Base-by-base conservation (phyloP, 805 yeast genomes). In the Spathaspora passalidarum region DNA sequence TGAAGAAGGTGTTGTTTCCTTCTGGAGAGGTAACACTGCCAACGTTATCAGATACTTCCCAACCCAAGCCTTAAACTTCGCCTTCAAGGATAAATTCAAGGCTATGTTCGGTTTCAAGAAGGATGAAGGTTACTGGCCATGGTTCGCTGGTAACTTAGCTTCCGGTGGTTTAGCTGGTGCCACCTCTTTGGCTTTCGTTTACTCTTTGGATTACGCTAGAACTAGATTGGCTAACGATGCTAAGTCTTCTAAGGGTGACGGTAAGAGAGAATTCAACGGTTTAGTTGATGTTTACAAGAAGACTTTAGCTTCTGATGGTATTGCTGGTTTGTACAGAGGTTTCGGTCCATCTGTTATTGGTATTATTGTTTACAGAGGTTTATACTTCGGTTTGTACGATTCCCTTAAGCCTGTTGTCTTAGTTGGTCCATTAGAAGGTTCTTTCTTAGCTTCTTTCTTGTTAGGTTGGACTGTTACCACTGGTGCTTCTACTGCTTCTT, bases 11-110 rank as follows among this genome's bases (percentile, higher is more conserved):
- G 66, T 87, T 55, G 80, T 76, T 59, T 77, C 97, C 55, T 89
- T 90, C 92, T 90, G 97, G 97, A 86, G 97, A 86, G 97, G 97
- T 83, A 90, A 90, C 91, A 91, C 97, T 58, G 97, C 97, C 66
- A 90, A 90, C 78, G 97, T 90, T 72, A 85, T 90, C 80, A 88
- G 97, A 82, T 90, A 91, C 84, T 90, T 90, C 96, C 97, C 97
- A 75, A 91, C 97, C 73, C 97, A 90, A 80, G 97, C 97, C 65
- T 83, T 90, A 71, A 90, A 90, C 86, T 91, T 90, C 67, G 97
- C 97, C 66, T 91, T 90, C 92, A 91, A 90, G 82, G 97, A 91
- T 75, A 87, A 88, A 79, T 88, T 91, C 80, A 90, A 90, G 85
- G 82, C 83, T 64, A 75, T 90, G 85, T 90, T 90, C 72, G 96